A percentile compares a stretch with the other conserved stretches of the same genome.
phyloP scores from a whole-genome alignment of 257 asterid genomes.

The Pogostemon cablin region DNA sequence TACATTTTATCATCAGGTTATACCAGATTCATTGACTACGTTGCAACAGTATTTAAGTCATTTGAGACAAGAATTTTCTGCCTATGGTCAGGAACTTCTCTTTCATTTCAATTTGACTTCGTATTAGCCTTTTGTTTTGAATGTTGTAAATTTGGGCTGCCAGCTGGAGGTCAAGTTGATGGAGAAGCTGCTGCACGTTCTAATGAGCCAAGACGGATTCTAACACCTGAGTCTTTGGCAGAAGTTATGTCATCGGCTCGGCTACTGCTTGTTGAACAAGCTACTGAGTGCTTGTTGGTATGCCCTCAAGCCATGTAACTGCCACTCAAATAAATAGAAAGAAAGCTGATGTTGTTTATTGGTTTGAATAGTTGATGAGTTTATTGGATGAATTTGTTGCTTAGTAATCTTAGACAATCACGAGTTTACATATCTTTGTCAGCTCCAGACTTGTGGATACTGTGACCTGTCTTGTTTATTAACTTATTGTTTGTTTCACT shows the following conservation, averaged over 20 bases:
- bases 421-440: not conserved
- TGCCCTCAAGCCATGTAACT: conserved; percentile 38
- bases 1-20: conserved; percentile 50
- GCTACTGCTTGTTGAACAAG: conserved; percentile 64
- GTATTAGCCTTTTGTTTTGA: conserved; percentile 6
- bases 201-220: conserved; percentile 61
- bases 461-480: conserved; percentile 22
- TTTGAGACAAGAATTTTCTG: conserved; percentile 72
- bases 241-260: conserved; percentile 68
- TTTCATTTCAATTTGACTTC: conserved; percentile 22
- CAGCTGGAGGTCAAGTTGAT: conserved; percentile 55
- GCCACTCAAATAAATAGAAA: conserved; percentile 12
- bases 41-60: conserved; percentile 67
- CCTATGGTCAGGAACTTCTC: conserved; percentile 54
- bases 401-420: conserved; percentile 10
- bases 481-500: not conserved
- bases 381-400: not conserved
- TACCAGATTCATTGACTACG: conserved; percentile 84
- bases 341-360: not conserved
- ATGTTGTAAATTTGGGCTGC: conserved; percentile 30
- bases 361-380: conserved; percentile 20
- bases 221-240: conserved; percentile 85
- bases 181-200: conserved; percentile 45
- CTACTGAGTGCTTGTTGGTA: conserved; percentile 81
- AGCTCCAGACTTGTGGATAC: conserved; percentile 6